phyloP scores from a whole-genome alignment of 306 rosid genomes.

The Cicer chorassanicum region DNA sequence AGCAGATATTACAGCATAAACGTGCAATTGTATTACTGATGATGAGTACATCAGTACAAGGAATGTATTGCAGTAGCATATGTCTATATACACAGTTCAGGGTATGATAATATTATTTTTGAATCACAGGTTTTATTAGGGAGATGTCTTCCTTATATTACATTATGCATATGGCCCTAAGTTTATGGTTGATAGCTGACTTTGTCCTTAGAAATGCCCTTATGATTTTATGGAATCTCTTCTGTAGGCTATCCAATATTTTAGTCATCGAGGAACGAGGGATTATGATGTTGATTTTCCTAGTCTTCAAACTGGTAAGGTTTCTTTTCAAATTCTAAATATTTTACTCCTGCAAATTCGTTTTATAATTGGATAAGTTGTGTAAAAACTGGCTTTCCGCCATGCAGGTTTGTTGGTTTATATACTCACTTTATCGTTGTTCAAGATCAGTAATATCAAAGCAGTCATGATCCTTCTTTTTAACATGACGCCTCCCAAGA shows the following conservation, averaged over 20 bases:
- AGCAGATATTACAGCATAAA: slow-evolving; percentile 1
- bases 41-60: background rate
- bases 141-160: background rate
- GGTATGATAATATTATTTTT: slow-evolving; percentile 6
- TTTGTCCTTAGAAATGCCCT: slow-evolving; percentile 22
- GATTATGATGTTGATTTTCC: slow-evolving; percentile 32
- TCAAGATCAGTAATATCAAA: slow-evolving; percentile 43
- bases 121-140: slow-evolving; percentile 13
- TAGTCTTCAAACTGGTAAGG: slow-evolving; percentile 36
- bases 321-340: slow-evolving; percentile 16
- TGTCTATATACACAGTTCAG: background rate
- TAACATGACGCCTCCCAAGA: slow-evolving; percentile 87
- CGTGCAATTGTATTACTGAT: background rate
- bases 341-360: slow-evolving; percentile 13
- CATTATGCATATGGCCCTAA: background rate
- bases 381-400: slow-evolving; percentile 7
- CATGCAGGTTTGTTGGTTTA: slow-evolving; percentile 59
- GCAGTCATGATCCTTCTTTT: slow-evolving; percentile 52
- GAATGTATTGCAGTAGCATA: slow-evolving; percentile 11
- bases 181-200: slow-evolving; percentile 10
- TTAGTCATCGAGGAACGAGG: background rate
- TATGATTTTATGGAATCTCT: slow-evolving; percentile 31
- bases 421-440: slow-evolving; percentile 27
- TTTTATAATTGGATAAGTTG: slow-evolving; percentile 5
- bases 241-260: slow-evolving; percentile 40